Base-by-base conservation (phyloP, 2,329 filamentous ascomycete species). In the Claviceps sorghi region DNA sequence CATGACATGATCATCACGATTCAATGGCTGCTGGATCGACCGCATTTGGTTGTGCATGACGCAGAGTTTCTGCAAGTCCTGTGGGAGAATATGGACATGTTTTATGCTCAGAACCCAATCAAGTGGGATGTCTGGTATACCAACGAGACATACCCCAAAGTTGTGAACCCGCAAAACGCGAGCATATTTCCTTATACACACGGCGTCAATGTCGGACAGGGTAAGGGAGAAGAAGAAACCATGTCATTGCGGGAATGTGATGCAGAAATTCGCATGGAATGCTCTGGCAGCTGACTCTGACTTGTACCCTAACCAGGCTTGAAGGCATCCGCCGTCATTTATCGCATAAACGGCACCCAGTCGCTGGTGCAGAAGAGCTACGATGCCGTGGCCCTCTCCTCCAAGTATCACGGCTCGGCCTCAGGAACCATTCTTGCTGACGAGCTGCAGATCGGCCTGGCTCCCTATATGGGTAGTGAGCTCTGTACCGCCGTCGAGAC, bases 171-270 rank as follows among this genome's bases (percentile, higher is more conserved):
- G 0, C 40, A 43, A 32, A 52, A 59, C 41, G 53, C 50, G 1
- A 54, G 49, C 22, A 54, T 56, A 17, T 62, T 61, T 29, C 55
- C 65, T 8, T 71, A 65, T 49, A 64, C 65, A 15, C 70, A 72
- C 51, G 70, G 68, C 4, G 70, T 73, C 7, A 72, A 72, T 54
- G 59, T 70, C 47, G 69, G 68, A n/a, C 67, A 72, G 61, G 68
- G 69, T 68, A 57, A 57, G 59, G 29, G 15, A 29, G 8, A 17
- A 43, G 41, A 13, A 42, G 3, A 1, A 13, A 22, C 13, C 19
- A 8, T 42, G 40, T 11, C 21, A 21, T 11, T 11, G 15, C 40
- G 19, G 40, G 21, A 21, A 42, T 19, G 21, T 42, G 19, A 42
- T 42, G 10, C 2, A 22, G n/a, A 6, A 34, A 34, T 11, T 42